These are phyloP conservation scores for Elongisporangium prolatum DNA, from an alignment of 352 stramenopile species.

Conservation along the genomic window DNA sequence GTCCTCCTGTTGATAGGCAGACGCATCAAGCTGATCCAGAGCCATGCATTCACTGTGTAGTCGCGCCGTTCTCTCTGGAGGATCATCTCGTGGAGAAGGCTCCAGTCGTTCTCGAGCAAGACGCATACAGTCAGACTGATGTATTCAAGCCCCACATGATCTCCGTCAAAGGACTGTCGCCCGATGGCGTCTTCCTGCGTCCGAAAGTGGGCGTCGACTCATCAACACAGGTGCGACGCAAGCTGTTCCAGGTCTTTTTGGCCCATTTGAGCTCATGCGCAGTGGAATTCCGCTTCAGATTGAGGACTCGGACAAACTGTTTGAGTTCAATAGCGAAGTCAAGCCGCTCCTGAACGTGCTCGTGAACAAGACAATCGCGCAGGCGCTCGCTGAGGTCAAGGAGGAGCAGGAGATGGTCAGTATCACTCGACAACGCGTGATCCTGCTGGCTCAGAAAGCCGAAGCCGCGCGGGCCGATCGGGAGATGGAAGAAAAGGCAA, in stretches of 20 bases:
- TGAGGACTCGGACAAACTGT: slow-evolving; percentile 60
- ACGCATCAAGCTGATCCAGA: not conserved
- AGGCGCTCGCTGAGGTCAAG: slow-evolving; percentile 70
- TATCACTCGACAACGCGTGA: slow-evolving; percentile 29
- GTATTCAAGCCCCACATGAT: slow-evolving; percentile 39
- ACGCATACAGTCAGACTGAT: slow-evolving; percentile 66
- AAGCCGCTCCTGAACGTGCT: slow-evolving; percentile 69
- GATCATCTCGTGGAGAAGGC: slow-evolving; percentile 63
- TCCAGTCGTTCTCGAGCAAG: slow-evolving; percentile 20
- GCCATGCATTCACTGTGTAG: slow-evolving; percentile 13
- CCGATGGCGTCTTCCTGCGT: slow-evolving; percentile 47
- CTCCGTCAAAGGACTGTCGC: slow-evolving; percentile 24
- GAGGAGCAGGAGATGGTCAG: slow-evolving; percentile 65
- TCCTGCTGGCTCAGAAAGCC: slow-evolving; percentile 38
- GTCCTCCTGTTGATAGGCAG: not conserved
- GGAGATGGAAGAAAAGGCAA: slow-evolving; percentile 49
- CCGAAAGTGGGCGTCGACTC: slow-evolving; percentile 74
- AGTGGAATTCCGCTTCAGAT: slow-evolving; percentile 31
- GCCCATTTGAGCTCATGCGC: not conserved
- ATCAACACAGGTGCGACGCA: slow-evolving; percentile 42
- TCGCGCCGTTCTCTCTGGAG: slow-evolving; percentile 52
- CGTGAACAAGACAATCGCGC: slow-evolving; percentile 79
- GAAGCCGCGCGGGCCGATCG: slow-evolving; percentile 34
- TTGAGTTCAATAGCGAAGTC: slow-evolving; percentile 81
- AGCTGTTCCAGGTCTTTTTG: not conserved